A percentile compares a stretch with the other conserved stretches of the same genome.
These are phyloP conservation scores for Fusarium sp. DNA, from an alignment of 2,329 filamentous ascomycete species.

Conservation along the genomic window DNA sequence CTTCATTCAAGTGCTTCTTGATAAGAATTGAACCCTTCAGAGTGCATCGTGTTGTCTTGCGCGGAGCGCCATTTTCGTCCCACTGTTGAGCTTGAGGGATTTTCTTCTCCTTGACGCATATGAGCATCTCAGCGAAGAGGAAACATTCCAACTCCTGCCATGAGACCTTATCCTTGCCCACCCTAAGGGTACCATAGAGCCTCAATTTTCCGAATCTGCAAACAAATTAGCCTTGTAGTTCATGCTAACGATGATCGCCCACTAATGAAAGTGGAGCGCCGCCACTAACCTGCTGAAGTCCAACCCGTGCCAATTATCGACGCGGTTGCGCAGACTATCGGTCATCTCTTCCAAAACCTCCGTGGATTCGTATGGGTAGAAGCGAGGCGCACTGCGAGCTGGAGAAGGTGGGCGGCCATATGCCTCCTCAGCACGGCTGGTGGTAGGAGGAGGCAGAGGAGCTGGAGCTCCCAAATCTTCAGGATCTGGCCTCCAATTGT, in stretches of 20 bases:
- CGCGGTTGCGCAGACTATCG: constrained; percentile 84
- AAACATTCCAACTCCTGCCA: constrained; percentile 99
- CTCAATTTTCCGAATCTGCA: constrained; percentile 88
- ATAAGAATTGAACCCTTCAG: constrained; percentile 98
- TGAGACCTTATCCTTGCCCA: constrained; percentile 94
- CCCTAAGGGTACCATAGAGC: constrained; percentile 87
- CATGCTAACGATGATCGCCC: background rate
- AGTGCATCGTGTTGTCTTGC: constrained; percentile 81
- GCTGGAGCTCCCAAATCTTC: constrained; percentile 77
- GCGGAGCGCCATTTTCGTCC: constrained; percentile 68
- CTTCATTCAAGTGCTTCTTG: constrained; percentile 95
- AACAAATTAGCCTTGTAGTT: constrained; percentile 17
- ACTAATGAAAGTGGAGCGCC: background rate
- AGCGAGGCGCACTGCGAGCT: constrained; percentile 66
- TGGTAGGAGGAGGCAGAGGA: constrained; percentile 55
- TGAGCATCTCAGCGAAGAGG: constrained; percentile 98
- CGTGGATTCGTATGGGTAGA: constrained; percentile 78
- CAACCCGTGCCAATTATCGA: constrained; percentile 98
- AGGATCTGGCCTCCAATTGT: constrained; percentile 87
- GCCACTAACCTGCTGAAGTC: constrained; percentile 80
- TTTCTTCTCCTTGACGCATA: constrained; percentile 99
- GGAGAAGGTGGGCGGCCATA: constrained; percentile 71
- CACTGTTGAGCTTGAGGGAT: constrained; percentile 69
- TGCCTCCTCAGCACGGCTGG: constrained; percentile 63
- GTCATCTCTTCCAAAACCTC: constrained; percentile 87